These are phyloP conservation scores for Thelephora terrestris DNA, from an alignment of 1,284 basidiomycete genomes.

Conservation along the genomic window DNA sequence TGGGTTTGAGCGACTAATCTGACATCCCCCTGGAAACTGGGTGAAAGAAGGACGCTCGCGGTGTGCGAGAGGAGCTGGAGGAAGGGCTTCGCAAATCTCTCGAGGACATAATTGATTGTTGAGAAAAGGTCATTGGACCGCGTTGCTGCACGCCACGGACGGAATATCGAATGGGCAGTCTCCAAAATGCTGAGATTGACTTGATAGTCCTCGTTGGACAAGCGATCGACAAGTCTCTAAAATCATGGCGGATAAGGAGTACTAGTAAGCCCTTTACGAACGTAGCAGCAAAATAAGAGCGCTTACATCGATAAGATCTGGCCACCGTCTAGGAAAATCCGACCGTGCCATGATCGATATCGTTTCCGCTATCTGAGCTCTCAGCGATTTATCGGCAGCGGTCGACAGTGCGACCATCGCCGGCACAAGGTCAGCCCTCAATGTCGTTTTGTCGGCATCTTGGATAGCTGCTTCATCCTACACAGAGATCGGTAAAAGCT, in stretches of 20 bases:
- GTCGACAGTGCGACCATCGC: constrained; percentile 73
- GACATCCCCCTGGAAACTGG: constrained; percentile 28
- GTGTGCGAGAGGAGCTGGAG: constrained; percentile 74
- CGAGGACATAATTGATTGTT: constrained; percentile 89
- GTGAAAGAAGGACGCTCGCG: constrained; percentile 35
- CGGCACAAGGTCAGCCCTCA: constrained; percentile 66
- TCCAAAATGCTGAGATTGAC: constrained; percentile 86
- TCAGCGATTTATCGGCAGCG: constrained; percentile 54
- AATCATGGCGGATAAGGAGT: not conserved
- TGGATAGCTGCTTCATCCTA: constrained; percentile 57
- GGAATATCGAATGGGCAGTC: constrained; percentile 94
- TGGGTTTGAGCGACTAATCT: constrained; percentile 60
- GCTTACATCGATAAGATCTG: constrained; percentile 76
- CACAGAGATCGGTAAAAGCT: constrained; percentile 6
- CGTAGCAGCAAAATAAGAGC: constrained; percentile 4
- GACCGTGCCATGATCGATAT: constrained; percentile 79
- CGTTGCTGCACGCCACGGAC: constrained; percentile 85
- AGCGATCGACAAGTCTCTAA: constrained; percentile 77
- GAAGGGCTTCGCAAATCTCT: constrained; percentile 77
- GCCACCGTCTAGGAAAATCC: constrained; percentile 85
- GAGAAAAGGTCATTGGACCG: constrained; percentile 82
- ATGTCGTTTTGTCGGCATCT: constrained; percentile 54
- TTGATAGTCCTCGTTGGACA: constrained; percentile 72
- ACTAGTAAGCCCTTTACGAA: not conserved
- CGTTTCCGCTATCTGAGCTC: constrained; percentile 82